Percentiles rank a stretch among this genome's conserved stretches.
Evolutionary conservation across 2,329 filamentous ascomycete species (phyloP).

Genomic region (Myriosclerotinia scirpicola): DNA sequence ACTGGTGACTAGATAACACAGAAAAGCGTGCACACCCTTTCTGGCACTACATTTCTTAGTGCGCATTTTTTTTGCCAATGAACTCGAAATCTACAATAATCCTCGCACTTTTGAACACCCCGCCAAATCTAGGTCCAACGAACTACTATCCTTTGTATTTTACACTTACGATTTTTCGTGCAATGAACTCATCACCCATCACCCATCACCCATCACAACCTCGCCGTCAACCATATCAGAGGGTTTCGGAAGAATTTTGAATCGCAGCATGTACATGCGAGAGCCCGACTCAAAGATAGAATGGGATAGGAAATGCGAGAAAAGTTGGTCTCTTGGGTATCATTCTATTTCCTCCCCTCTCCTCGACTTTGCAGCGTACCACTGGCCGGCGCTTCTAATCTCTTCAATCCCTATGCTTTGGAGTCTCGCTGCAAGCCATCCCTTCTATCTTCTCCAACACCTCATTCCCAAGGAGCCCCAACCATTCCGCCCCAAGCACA

Average conservation of each 20-base stretch:
- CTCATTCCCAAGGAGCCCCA: background rate
- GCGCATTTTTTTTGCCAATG: no score
- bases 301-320: background rate
- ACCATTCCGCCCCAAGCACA: background rate
- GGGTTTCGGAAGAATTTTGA: background rate
- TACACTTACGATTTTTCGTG: background rate
- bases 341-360: background rate
- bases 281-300: background rate
- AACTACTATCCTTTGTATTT: no score
- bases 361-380: background rate
- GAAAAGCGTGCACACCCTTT: no score
- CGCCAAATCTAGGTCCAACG: no score
- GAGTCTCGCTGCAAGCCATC: background rate
- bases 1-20: no score
- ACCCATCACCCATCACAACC: no score
- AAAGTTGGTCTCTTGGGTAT: slow-evolving; percentile 2
- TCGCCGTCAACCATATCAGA: background rate
- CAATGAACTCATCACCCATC: no score
- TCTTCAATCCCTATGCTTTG: background rate
- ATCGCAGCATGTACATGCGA: background rate
- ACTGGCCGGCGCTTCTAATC: accelerated
- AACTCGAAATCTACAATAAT: no score
- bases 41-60: no score
- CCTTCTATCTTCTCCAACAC: background rate
- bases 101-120: no score